Evolutionary conservation across 2,329 filamentous ascomycete species (phyloP), one percentile per base, ranked within the genome.

Genomic region (Xylariaceae sp.): DNA sequence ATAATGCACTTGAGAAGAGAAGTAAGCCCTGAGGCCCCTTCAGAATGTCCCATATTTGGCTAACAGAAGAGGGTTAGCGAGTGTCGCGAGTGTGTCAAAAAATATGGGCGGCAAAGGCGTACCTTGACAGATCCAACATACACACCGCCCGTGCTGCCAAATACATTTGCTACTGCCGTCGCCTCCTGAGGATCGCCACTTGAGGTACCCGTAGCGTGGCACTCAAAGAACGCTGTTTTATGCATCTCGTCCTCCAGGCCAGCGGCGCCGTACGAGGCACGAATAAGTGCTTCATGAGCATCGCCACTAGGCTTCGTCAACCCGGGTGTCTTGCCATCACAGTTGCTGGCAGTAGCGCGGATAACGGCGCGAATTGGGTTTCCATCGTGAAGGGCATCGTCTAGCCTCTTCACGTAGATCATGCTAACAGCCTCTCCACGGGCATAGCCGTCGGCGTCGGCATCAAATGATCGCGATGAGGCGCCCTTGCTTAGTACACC

Each of bases 361-460:
- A 81, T 75, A 2, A 80, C 69, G 0, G 73, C 72, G 1, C 75
- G 67, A 4, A 79, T 67, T 0, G 75, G 75, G 56, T 83, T 78
- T 3, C 76, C 75, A 44, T 81, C 80, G 2, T 70, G 67, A 4
- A 84, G 56, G 0, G 82, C 82, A 39, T 78, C 74, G 3, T 72
- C 68, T 0, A 84, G 65, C 0, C 65, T 71, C 67, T 84, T 84
- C 0, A 85, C 56, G 5, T 78, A 69, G 5, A 84, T 53, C 6
- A 74, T 70, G 2, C 67, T 75, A 12, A 78, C 64, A 4, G 77
- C 82, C 58, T 85, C 82, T 2, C 78, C 82, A 5, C 80, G 73
- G 0, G 72, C 79, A 53, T 82, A 85, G 0, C 82, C 82, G 50
- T 81, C 72, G 0, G 79, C 82, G 6, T 70, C 65, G 2, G 73